Evolutionary conservation across 228 moss, liverwort and hornwort genomes (phyloP).

Genomic region (Sphagnum magellanicum): DNA sequence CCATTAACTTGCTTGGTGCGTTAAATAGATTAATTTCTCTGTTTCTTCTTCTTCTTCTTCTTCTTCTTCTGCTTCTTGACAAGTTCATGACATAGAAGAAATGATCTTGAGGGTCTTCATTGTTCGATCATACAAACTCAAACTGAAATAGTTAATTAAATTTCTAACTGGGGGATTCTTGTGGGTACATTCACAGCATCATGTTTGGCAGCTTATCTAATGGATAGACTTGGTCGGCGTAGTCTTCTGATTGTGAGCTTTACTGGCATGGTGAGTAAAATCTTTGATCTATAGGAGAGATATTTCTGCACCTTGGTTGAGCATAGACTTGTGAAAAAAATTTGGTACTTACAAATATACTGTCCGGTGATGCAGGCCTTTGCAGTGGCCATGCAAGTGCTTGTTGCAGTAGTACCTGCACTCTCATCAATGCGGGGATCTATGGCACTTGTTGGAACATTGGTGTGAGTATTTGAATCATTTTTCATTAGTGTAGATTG

Average conservation of each 20-base stretch:
- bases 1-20: slow-evolving; percentile 63
- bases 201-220: slow-evolving; percentile 51
- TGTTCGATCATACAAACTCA: neutral
- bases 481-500: neutral
- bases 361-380: slow-evolving; percentile 36
- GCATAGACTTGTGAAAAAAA: neutral
- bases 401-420: slow-evolving; percentile 43
- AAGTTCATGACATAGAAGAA: too few relatives aligned
- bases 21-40: neutral
- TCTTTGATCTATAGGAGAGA: too few relatives aligned
- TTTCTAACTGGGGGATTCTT: neutral
- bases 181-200: slow-evolving; percentile 37
- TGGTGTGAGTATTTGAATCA: slow-evolving; percentile 33
- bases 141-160: neutral
- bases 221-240: slow-evolving; percentile 77
- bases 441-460: slow-evolving; percentile 59
- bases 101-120: neutral
- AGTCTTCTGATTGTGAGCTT: slow-evolving; percentile 78
- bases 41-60: too few relatives aligned
- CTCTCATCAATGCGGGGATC: slow-evolving; percentile 51
- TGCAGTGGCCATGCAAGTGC: slow-evolving; percentile 69
- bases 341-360: too few relatives aligned
- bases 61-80: neutral
- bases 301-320: neutral
- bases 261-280: slow-evolving; percentile 66